phyloP scores from a whole-genome alignment of 306 rosid genomes.

The Amphicarpaea edgeworthii region DNA sequence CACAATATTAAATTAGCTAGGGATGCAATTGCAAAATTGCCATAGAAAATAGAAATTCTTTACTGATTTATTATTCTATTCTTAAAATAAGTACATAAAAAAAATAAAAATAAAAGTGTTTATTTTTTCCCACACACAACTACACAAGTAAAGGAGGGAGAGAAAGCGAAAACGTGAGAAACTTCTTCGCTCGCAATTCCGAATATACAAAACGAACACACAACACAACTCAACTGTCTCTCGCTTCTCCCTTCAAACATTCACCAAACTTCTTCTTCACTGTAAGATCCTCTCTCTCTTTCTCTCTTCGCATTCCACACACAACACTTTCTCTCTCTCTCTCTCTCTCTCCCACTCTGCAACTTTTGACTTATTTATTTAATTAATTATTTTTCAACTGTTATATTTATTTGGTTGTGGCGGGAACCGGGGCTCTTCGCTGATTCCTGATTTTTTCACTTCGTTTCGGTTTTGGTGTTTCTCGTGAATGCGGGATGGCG shows the following conservation, averaged over 20 bases:
- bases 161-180: conserved; percentile 49
- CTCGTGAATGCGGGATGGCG: not conserved
- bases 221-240: conserved; percentile 38
- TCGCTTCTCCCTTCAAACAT: conserved; percentile 40
- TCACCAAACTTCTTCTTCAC: conserved; percentile 44
- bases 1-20: not conserved
- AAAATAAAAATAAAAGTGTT: not conserved
- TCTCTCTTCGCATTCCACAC: not conserved
- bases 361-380: not conserved
- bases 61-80: not conserved
- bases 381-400: conserved; percentile 5
- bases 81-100: not conserved
- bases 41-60: not conserved
- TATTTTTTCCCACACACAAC: conserved; percentile 34
- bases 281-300: conserved; percentile 49
- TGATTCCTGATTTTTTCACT: conserved; percentile 15
- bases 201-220: conserved; percentile 43
- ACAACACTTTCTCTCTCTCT: not conserved
- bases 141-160: too few relatives aligned
- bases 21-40: not conserved
- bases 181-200: conserved; percentile 44
- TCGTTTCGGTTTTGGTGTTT: not conserved
- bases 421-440: conserved; percentile 48
- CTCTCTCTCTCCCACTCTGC: conserved; percentile 26
- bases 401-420: conserved; percentile 41